phyloP scores from a whole-genome alignment of 2,329 filamentous ascomycete species.

The Pestalotiopsis fici region DNA sequence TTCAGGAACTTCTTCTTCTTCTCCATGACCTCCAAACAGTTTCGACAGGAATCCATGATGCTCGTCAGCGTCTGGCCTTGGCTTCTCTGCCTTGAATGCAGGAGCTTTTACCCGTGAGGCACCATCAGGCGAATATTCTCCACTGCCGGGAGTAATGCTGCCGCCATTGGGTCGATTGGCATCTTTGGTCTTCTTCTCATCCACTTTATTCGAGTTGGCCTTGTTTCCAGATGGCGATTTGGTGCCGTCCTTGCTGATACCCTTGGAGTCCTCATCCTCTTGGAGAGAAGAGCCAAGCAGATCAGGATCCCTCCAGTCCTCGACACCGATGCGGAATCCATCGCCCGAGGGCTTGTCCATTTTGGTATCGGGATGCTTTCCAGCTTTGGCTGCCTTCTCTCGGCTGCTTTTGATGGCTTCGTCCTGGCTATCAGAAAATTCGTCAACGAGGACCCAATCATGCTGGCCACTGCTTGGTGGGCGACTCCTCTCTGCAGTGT shows the following conservation, averaged over 20 bases:
- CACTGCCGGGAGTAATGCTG: slow-evolving; percentile 71
- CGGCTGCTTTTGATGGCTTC: slow-evolving; percentile 42
- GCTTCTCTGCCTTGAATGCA: slow-evolving; percentile 19
- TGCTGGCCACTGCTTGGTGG: slow-evolving; percentile 73
- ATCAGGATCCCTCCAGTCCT: slow-evolving; percentile 84
- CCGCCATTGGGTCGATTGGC: slow-evolving; percentile 56
- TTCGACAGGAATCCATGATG: slow-evolving; percentile 45
- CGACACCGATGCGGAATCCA: slow-evolving; percentile 78
- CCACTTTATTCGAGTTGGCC: slow-evolving; percentile 16
- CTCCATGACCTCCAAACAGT: slow-evolving; percentile 48
- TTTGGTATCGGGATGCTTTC: slow-evolving; percentile 22
- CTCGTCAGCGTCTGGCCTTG: slow-evolving; percentile 16
- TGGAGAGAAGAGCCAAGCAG: slow-evolving; percentile 48
- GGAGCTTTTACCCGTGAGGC: slow-evolving; percentile 25
- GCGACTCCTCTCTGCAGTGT: slow-evolving; percentile 48
- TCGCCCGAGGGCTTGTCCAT: slow-evolving; percentile 41
- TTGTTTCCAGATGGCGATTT: slow-evolving; percentile 16
- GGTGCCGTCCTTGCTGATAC: slow-evolving; percentile 29
- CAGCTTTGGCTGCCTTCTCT: slow-evolving; percentile 35
- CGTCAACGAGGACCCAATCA: slow-evolving; percentile 71
- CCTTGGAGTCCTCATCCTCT: slow-evolving; percentile 22
- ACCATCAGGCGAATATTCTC: slow-evolving; percentile 60
- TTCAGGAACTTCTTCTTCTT: slow-evolving; percentile 27
- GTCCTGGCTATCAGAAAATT: slow-evolving; percentile 61
- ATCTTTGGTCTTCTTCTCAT: slow-evolving; percentile 26